Evolutionary conservation across 169 alveolate genomes (phyloP).

Genomic region (Theileria parva): DNA sequence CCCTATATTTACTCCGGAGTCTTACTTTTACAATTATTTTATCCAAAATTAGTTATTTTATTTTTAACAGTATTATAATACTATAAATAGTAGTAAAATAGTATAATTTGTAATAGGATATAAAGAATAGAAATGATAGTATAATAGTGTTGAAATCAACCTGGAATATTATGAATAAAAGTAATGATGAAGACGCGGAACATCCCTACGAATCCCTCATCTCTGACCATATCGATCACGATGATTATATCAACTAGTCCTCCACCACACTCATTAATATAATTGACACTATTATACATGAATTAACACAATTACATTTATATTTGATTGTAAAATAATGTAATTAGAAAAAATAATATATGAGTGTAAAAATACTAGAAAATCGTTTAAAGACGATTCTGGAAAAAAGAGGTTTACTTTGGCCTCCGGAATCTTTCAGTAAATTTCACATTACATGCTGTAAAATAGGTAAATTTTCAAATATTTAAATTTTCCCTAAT

Average conservation of each 20-base stretch:
- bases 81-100: not conserved
- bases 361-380: constrained; percentile 37
- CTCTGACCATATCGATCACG: constrained; percentile 16
- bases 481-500: not conserved
- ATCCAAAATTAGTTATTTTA: too few relatives aligned
- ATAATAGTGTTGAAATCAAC: constrained; percentile 19
- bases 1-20: not conserved
- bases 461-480: constrained; percentile 20
- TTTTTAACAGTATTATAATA: too few relatives aligned
- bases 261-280: not conserved
- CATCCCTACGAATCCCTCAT: constrained; percentile 23
- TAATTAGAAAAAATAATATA: not conserved
- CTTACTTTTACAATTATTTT: not conserved
- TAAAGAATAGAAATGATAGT: constrained; percentile 19
- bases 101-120: constrained; percentile 10
- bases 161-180: constrained; percentile 30
- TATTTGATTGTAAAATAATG: not conserved
- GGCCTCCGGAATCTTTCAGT: constrained; percentile 60
- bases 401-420: constrained; percentile 36
- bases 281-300: not conserved
- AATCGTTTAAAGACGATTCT: constrained; percentile 27
- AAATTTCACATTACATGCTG: constrained; percentile 44
- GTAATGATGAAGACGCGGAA: constrained; percentile 21
- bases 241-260: not conserved
- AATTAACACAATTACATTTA: not conserved